Percentiles rank a stretch among this genome's conserved stretches.
Evolutionary conservation across 1,284 basidiomycete genomes (phyloP).

Genomic region (Schizophyllum amplum): DNA sequence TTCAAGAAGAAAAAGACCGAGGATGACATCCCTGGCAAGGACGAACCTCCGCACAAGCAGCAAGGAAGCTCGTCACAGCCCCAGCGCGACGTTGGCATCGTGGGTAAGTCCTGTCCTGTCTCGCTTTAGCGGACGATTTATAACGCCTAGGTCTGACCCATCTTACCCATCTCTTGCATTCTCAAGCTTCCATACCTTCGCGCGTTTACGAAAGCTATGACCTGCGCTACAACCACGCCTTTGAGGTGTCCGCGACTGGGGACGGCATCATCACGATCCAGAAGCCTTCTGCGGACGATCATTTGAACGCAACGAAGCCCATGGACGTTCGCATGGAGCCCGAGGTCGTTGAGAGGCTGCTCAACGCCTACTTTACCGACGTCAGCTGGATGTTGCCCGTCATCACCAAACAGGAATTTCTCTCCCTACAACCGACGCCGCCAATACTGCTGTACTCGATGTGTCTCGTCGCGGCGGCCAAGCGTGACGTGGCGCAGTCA

Average conservation of each 20-base stretch:
- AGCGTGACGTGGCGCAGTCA: slow-evolving; percentile 74
- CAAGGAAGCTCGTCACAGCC: slow-evolving; percentile 25
- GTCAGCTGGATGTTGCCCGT: slow-evolving; percentile 83
- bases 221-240: slow-evolving; percentile 74
- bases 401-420: slow-evolving; percentile 81
- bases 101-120: slow-evolving; percentile 38
- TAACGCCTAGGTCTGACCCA: slow-evolving; percentile 79
- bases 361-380: slow-evolving; percentile 88
- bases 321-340: slow-evolving; percentile 64
- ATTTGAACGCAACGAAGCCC: slow-evolving; percentile 30
- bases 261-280: slow-evolving; percentile 86
- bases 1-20: slow-evolving; percentile 94
- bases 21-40: slow-evolving; percentile 42
- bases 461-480: slow-evolving; percentile 84
- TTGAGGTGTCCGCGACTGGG: slow-evolving; percentile 74
- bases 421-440: slow-evolving; percentile 64
- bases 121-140: slow-evolving; percentile 29
- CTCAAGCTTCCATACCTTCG: slow-evolving; percentile 76
- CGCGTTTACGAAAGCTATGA: slow-evolving; percentile 85
- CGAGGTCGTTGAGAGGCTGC: slow-evolving; percentile 73
- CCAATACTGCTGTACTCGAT: slow-evolving; percentile 87
- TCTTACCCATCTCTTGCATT: slow-evolving; percentile 70
- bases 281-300: slow-evolving; percentile 37
- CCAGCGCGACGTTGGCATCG: slow-evolving; percentile 46
- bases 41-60: slow-evolving; percentile 16